These are phyloP conservation scores for Salvia sclarea DNA, from an alignment of 305 asterid genomes.

Conservation along the genomic window DNA sequence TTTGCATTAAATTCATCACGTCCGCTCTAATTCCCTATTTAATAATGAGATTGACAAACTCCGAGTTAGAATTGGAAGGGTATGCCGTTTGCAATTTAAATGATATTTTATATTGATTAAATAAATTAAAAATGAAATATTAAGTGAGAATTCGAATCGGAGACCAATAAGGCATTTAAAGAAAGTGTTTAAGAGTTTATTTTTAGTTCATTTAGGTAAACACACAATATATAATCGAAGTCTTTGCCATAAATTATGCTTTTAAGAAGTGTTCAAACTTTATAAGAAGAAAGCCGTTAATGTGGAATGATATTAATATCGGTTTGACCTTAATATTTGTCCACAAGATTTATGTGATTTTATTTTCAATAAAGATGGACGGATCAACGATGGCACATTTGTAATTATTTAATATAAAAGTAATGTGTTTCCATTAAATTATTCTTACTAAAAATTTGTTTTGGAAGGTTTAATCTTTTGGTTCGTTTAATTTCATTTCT, in stretches of 20 bases:
- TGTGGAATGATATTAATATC: background rate
- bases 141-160: background rate
- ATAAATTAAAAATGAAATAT: background rate
- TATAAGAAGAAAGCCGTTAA: background rate
- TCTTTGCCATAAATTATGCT: background rate
- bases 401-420: no score
- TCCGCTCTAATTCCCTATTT: background rate
- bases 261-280: background rate
- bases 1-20: background rate
- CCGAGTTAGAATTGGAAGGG: background rate
- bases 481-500: no score
- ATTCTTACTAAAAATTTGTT: background rate
- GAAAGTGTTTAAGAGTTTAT: background rate
- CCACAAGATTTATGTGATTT: background rate
- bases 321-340: background rate
- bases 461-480: no score
- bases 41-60: background rate
- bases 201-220: background rate
- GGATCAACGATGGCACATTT: background rate
- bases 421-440: background rate
- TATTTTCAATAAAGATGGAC: background rate
- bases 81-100: background rate
- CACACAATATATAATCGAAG: background rate
- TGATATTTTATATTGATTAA: background rate
- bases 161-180: background rate